Evolutionary conservation across 2,329 filamentous ascomycete species (phyloP).

Genomic region (Ophiostoma quercus): DNA sequence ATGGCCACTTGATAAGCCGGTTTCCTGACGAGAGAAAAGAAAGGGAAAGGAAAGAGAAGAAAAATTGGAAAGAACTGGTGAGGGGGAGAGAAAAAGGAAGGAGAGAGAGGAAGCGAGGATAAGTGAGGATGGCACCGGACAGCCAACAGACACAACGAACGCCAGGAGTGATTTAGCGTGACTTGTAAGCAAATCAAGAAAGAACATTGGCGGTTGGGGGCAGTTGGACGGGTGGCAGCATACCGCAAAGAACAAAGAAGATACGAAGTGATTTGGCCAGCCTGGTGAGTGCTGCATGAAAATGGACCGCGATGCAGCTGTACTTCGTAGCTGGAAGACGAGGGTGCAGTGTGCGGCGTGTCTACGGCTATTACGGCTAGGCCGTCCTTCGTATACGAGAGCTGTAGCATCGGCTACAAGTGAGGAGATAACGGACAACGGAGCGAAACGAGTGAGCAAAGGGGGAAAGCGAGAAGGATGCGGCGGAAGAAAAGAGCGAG

Average conservation of each 20-base stretch:
- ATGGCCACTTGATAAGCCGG: not conserved
- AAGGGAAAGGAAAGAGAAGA: not conserved
- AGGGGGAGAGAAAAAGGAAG: not conserved
- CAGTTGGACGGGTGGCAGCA: not conserved
- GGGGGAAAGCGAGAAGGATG: no score
- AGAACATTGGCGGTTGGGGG: not conserved
- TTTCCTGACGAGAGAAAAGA: not conserved
- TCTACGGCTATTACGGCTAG: no score
- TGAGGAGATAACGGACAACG: no score
- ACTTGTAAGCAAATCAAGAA: not conserved
- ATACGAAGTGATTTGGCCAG: not conserved
- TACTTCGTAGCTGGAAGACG: no score
- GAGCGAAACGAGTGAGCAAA: not conserved
- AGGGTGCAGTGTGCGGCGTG: no score
- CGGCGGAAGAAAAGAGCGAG: not conserved
- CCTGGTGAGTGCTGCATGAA: not conserved
- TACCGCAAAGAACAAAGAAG: not conserved
- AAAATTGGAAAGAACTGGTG: not conserved
- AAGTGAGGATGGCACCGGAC: not conserved
- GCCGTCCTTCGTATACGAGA: no score
- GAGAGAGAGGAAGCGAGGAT: not conserved
- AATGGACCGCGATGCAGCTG: no score
- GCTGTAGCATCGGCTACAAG: no score
- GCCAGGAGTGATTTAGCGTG: not conserved
- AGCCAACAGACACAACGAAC: not conserved